Evolutionary conservation across 306 rosid genomes (phyloP), one percentile per base, ranked within the genome.

Genomic region (Cicer cuneatum): DNA sequence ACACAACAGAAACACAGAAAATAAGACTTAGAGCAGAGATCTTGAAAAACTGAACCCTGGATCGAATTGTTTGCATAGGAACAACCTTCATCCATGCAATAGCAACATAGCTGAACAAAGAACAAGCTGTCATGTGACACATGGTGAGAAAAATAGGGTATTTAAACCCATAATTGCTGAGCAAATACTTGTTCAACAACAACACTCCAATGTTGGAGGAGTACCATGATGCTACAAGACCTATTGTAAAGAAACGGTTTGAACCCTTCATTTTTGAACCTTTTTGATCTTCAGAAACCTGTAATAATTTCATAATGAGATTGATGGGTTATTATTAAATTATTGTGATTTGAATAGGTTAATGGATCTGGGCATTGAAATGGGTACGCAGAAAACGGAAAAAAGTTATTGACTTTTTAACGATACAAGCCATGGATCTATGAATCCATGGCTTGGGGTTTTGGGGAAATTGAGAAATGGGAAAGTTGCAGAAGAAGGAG

Each of bases 91-190:
- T 67, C 99, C 99, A 94, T 39, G 99, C 99, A 51, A 94, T 92
- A 16, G 99, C 99, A 13, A 94, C 61, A 74, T 94, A 94, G 81
- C 99, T 94, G 77, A 94, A 73, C 72, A 94, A 53, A 5, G 99
- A 90, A 45, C 99, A 94, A 43, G 99, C 99, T 3, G 96, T 94
- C 99, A 94, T 94, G 75, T 94, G 99, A 72, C 99, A 94, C 99
- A 95, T 95, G 90, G 99, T 95, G 40, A 95, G 90, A 87, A 95
- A 95, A 87, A 95, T 95, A 80, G 98, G 98, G 85, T 94, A 94
- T 86, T 92, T 94, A 90, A 94, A 92, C 0, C 99, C 99, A 52
- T 95, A 92, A 86, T 92, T 92, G 87, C 98, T 92, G 10, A 95
- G 88, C 86, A 95, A 83, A 85, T 95, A 95, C 89, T 95, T 95